Base-by-base conservation (phyloP, 345 rosid genomes). In the Euphorbia peplus region DNA sequence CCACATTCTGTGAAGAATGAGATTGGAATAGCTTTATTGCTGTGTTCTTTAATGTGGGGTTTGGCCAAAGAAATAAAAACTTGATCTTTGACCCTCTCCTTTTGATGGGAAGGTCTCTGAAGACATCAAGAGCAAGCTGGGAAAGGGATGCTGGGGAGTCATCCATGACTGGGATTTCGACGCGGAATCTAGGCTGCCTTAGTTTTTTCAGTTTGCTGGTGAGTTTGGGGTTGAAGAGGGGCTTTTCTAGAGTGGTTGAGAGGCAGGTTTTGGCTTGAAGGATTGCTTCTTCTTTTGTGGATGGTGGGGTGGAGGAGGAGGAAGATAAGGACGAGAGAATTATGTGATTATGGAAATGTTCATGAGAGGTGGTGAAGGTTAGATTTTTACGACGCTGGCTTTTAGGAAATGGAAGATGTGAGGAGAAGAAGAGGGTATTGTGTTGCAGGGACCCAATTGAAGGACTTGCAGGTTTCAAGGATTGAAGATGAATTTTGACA, bases 221-320 rank as follows among this genome's bases (percentile, higher is more conserved):
- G 21, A 88, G 86, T 69, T 83, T 90, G 18, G 91, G 93, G 73
- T 87, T 90, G 81, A 88, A 85, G 51, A 90, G 84, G 47, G 95
- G 91, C 82, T 84, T 92, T 70, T 81, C 76, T 30, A 88, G 81
- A 72, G 87, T 79, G 66, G 83, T 81, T 8, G 86, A 76, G 79
- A 92, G 87, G 75, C 90, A 90, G 72, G 84, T 88, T 64, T 83
- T 90, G 77, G 93, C 93, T 79, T 87, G 92, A 66, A 78, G 81
- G 56, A 90, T 81, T 68, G 98, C 93, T 76, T 90, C 95, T 80
- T 87, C 97, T 77, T 79, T 90, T 67, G 97, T 80, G 18, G 72
- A 47, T 8, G 93, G 90, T 62, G 93, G 86, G 60, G 71, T 56
- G 21, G 93, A 70, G 68, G 86, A 69, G 67, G 95, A 81, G 42